Conservation (phyloP, 495 filamentous ascomycete genomes). For the Gamarada debralockiae region DNA sequence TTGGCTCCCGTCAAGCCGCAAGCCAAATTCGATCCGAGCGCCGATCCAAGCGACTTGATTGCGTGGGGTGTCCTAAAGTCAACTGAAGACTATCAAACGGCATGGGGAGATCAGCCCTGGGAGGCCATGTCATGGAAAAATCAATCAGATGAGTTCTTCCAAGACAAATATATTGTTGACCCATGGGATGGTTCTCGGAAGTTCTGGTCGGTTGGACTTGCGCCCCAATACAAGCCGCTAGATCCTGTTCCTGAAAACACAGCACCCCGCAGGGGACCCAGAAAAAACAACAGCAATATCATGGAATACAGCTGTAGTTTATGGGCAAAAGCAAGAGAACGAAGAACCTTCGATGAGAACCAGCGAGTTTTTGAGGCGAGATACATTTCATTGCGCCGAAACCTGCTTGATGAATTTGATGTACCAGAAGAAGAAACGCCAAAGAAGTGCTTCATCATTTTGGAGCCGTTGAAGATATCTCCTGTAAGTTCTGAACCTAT, state of each 20-base stretch:
- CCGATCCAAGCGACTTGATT: conserved; percentile 40
- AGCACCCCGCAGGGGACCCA: conserved; percentile 35
- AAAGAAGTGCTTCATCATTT: conserved; percentile 42
- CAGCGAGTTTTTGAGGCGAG: conserved; percentile 80
- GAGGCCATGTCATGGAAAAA: conserved; percentile 19
- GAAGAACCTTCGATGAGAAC: conserved; percentile 45
- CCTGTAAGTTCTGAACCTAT: conserved; percentile 51
- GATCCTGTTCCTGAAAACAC: conserved; percentile 51
- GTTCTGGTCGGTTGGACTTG: conserved; percentile 43
- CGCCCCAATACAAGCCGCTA: conserved; percentile 31
- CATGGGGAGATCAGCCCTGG: conserved; percentile 48
- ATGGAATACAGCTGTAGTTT: conserved; percentile 61
- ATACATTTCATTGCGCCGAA: conserved; percentile 68
- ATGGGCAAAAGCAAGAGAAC: conserved; percentile 46
- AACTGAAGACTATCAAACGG: conserved; percentile 41
- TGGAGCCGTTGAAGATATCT: conserved; percentile 63
- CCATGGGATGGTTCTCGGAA: conserved; percentile 68
- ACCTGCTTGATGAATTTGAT: conserved; percentile 80
- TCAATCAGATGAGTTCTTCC: conserved; percentile 49
- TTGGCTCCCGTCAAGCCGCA: conserved; percentile 57
- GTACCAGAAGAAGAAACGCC: conserved; percentile 35
- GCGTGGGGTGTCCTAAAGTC: conserved; percentile 61
- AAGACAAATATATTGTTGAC: conserved; percentile 68
- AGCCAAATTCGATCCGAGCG: conserved; percentile 6
- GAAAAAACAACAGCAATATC: conserved; percentile 52